phyloP scores from a whole-genome alignment of 441 rosid genomes.

The Eutrema salsugineum region DNA sequence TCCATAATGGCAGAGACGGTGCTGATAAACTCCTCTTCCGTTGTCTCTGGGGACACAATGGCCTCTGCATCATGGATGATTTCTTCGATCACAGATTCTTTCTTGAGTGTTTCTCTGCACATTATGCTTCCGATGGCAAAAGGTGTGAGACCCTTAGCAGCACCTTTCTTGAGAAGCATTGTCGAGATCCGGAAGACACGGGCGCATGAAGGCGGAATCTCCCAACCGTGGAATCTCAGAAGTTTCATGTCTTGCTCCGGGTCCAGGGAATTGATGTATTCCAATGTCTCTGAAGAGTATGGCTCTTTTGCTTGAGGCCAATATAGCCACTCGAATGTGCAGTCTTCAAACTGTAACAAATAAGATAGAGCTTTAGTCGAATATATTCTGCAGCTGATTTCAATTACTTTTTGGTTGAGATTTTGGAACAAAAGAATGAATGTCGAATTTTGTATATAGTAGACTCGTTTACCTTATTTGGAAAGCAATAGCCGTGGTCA shows the following conservation, averaged over 20 bases:
- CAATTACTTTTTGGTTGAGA: not conserved
- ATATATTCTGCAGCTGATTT: not conserved
- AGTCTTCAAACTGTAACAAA: slow-evolving; percentile 67
- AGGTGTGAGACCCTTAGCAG: slow-evolving; percentile 59
- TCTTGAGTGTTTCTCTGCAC: slow-evolving; percentile 60
- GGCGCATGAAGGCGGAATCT: slow-evolving; percentile 40
- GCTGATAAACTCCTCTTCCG: slow-evolving; percentile 51
- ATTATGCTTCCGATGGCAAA: slow-evolving; percentile 59
- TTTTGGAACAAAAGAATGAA: not conserved
- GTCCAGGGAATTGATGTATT: slow-evolving; percentile 54
- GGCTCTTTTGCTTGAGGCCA: slow-evolving; percentile 80
- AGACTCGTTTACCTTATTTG: slow-evolving; percentile 44
- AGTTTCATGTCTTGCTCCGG: slow-evolving; percentile 58
- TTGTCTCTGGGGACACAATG: slow-evolving; percentile 35
- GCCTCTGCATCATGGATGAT: slow-evolving; percentile 54
- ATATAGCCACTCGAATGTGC: slow-evolving; percentile 84
- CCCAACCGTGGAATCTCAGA: slow-evolving; percentile 61
- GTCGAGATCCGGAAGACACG: slow-evolving; percentile 55
- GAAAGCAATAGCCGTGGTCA: slow-evolving; percentile 84
- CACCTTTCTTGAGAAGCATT: slow-evolving; percentile 74
- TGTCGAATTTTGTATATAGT: not conserved
- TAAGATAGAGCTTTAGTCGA: not conserved
- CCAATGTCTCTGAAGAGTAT: slow-evolving; percentile 47
- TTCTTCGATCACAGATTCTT: slow-evolving; percentile 57
- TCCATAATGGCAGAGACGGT: slow-evolving; percentile 53